Evolutionary conservation across 306 rosid species (phyloP), one percentile per base, ranked within the genome.

Genomic region (Corylus americana): DNA sequence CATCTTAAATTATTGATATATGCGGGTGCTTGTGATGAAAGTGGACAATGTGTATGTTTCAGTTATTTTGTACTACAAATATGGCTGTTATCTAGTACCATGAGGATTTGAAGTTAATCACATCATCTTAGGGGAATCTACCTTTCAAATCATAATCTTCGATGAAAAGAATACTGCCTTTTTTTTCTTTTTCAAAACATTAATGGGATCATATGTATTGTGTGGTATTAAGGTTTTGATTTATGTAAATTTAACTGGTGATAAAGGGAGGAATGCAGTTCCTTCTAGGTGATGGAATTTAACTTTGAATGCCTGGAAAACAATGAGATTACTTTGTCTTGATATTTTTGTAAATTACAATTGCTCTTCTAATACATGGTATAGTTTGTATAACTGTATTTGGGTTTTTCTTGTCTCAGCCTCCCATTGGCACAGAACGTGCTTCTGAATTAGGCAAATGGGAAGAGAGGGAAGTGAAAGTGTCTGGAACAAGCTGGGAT

Each of bases 401-500:
- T 39, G 37, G 53, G 77, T 73, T 55, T 47, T 71, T 84, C 12
- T 68, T 58, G 42, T 78, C 74, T 42, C 90, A 94, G 98, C 98
- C 98, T 48, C 98, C 98, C 17, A 78, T 89, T 51, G 89, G 93
- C 18, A 25, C 35, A 0, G 89, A 92, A 63, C 92, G 91, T 2
- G 85, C 87, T 47, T 75, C 82, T 39, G 97, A 89, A 70, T 80
- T 92, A 64, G 97, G 93, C 44, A 67, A 81, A 79, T 91, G 91
- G 93, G 87, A 82, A 80, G 97, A 84, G 74, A 89, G 79, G 85
- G 95, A 92, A 87, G 74, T 92, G 7, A 91, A 90, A 73, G 89
- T 88, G 80, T 87, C 92, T 13, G 97, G 98, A 82, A 45, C 77
- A 27, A 92, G 97, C 77, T 94, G 97, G 98, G 92, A 85, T 45